Evolutionary conservation across 2,329 filamentous ascomycete species (phyloP).

Genomic region (Fonsecaea multimorphosa): DNA sequence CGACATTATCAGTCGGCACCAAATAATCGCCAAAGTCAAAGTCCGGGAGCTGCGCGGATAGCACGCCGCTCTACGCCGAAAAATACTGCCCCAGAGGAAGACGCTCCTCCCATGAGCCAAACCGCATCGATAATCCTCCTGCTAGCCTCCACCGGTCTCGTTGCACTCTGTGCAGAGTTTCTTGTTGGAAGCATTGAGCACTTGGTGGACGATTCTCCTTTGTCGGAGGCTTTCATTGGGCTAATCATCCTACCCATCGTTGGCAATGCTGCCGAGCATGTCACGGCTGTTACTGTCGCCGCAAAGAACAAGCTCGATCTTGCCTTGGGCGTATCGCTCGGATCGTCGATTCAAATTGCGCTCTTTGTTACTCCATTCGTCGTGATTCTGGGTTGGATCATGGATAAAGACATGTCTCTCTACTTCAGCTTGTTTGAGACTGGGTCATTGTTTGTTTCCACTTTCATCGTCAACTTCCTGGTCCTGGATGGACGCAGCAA

Average conservation of each 20-base stretch:
- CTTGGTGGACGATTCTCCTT: constrained; percentile 54
- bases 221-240: constrained; percentile 67
- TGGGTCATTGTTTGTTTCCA: constrained; percentile 63
- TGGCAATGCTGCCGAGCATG: constrained; percentile 70
- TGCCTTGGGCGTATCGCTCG: constrained; percentile 68
- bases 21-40: constrained; percentile 56
- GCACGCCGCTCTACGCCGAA: constrained; percentile 16
- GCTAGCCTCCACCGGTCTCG: constrained; percentile 72
- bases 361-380: constrained; percentile 66
- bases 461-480: constrained; percentile 64
- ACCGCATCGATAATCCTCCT: constrained; percentile 75
- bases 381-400: constrained; percentile 67
- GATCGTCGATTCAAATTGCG: constrained; percentile 70
- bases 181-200: constrained; percentile 66
- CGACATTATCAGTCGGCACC: constrained; percentile 58
- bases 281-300: constrained; percentile 66
- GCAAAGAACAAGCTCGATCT: constrained; percentile 72
- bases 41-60: neutral
- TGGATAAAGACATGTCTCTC: constrained; percentile 71
- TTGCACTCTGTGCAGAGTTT: constrained; percentile 76
- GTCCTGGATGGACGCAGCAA: constrained; percentile 66
- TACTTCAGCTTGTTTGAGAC: constrained; percentile 90
- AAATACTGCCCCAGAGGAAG: constrained; percentile 11
- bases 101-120: constrained; percentile 70
- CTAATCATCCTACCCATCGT: constrained; percentile 70